Base-by-base conservation (phyloP, 2,329 filamentous ascomycete genomes). In the Aureobasidium musti region DNA sequence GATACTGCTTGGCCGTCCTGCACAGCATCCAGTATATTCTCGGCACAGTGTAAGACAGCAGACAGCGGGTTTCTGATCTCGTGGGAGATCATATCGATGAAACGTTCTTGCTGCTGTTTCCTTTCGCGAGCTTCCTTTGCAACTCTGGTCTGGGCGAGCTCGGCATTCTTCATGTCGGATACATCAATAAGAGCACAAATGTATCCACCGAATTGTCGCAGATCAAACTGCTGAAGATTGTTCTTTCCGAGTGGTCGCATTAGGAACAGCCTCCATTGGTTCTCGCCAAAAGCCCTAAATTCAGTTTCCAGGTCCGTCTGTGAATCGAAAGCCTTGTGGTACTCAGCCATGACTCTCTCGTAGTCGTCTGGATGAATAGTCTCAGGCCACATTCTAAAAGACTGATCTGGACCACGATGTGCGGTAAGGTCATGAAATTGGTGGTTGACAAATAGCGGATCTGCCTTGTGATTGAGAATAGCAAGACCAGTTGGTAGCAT, bases 181-280 rank as follows among this genome's bases (percentile, higher is more conserved):
- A 82, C 81, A 65, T 82, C 80, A 17, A 81, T 78, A 11, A 82
- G 74, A 23, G 78, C 79, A 67, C 79, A 81, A 6, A 81, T 80
- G 68, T 79, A 82, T 2, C 80, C 79, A 7, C 79, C 78, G 28
- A 79, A 76, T 26, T 74, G 70, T 5, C 67, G 68, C 1, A 76
- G 69, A 53, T 70, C 72, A 21, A 72, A 70, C 47, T 76, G 73
- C 47, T 74, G 66, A 17, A 76, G 60, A 8, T 74, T 73, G 8
- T 79, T 77, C 6, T 80, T 76, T 37, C 75, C 77, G 1, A 82
- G 71, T 3, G 79, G 79, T 10, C 76, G 77, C 35, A 82, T 72
- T 6, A 81, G 69, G 54, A 82, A 77, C 30, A 82, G 68, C 23
- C 80, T 74, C 79, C 80, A 81, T 28, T 72, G 67, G 2, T 74